A percentile compares a stretch with the other conserved stretches of the same genome.
Conservation (phyloP, 768 basidiomycete species). For the Boletus eberwhitei region DNA sequence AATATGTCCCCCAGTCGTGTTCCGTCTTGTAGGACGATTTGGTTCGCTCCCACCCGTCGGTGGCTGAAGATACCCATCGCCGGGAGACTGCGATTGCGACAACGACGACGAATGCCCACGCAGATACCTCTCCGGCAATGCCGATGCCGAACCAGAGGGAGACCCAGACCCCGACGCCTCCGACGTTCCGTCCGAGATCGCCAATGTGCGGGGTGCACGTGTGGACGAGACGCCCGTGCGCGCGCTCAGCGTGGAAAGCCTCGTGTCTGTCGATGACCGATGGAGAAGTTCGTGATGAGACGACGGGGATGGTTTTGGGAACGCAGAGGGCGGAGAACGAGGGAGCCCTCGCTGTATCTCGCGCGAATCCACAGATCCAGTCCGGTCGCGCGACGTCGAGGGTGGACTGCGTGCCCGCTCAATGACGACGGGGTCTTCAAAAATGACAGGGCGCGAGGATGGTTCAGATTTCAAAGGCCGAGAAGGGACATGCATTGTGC, state of each 20-base stretch:
- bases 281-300: constrained; percentile 34
- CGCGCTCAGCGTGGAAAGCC: constrained; percentile 31
- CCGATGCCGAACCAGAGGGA: constrained; percentile 9
- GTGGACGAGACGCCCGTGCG: constrained; percentile 19
- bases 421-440: constrained; percentile 31
- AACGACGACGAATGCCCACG: constrained; percentile 21
- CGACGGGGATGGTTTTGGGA: constrained; percentile 9
- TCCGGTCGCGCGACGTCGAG: constrained; percentile 21
- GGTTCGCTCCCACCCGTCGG: constrained; percentile 29
- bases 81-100: constrained; percentile 32
- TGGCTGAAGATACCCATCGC: constrained; percentile 50
- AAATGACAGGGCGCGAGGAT: constrained; percentile 25
- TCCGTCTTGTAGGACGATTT: constrained; percentile 52
- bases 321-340: constrained; percentile 22
- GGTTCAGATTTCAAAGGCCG: constrained; percentile 20
- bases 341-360: constrained; percentile 15
- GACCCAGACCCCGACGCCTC: constrained; percentile 19
- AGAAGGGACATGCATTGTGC: constrained; percentile 29
- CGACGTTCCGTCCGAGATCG: constrained; percentile 12
- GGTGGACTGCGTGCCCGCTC: constrained; percentile 22
- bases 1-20: constrained; percentile 62
- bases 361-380: constrained; percentile 31
- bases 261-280: constrained; percentile 52
- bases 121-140: constrained; percentile 22
- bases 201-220: constrained; percentile 16